Conservation (phyloP, 1,139 yeast species). For the Yamadazyma pseudoaaseri region DNA sequence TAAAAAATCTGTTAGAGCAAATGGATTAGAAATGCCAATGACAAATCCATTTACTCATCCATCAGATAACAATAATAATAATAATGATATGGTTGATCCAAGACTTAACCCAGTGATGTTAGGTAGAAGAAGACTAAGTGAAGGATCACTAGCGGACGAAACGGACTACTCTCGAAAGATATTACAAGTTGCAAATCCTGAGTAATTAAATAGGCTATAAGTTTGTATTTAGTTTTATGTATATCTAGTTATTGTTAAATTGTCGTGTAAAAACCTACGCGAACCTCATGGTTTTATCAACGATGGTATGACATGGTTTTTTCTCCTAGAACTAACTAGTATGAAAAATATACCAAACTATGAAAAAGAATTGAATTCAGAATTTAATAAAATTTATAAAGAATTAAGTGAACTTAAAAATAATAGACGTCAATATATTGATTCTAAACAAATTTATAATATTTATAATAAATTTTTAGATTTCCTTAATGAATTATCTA, state of each 20-base stretch:
- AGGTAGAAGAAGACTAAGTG: constrained; percentile 71
- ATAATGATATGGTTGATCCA: constrained; percentile 42
- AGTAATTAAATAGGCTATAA: constrained; percentile 15
- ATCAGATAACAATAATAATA: constrained; percentile 30
- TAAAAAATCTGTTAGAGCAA: constrained; percentile 22
- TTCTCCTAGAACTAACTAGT: background rate
- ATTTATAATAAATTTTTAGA: constrained; percentile 55
- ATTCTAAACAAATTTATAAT: constrained; percentile 59
- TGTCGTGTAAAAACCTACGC: constrained; percentile 7
- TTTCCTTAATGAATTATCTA: constrained; percentile 49
- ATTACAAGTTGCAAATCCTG: constrained; percentile 74
- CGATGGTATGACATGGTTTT: constrained; percentile 5
- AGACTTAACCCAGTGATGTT: constrained; percentile 67
- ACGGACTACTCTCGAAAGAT: constrained; percentile 74
- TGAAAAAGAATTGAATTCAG: constrained; percentile 52
- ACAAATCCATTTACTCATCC: constrained; percentile 60
- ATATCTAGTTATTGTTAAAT: background rate
- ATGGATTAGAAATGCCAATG: constrained; percentile 46
- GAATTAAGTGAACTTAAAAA: constrained; percentile 55
- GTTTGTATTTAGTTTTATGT: no score
- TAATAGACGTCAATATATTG: constrained; percentile 61
- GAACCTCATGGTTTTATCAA: constrained; percentile 6
- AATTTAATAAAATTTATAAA: constrained; percentile 48
- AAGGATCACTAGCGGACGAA: constrained; percentile 77
- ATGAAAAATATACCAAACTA: constrained; percentile 36